Base-by-base conservation (phyloP, 208 protist species). In the Balamuthia mandrillaris region DNA sequence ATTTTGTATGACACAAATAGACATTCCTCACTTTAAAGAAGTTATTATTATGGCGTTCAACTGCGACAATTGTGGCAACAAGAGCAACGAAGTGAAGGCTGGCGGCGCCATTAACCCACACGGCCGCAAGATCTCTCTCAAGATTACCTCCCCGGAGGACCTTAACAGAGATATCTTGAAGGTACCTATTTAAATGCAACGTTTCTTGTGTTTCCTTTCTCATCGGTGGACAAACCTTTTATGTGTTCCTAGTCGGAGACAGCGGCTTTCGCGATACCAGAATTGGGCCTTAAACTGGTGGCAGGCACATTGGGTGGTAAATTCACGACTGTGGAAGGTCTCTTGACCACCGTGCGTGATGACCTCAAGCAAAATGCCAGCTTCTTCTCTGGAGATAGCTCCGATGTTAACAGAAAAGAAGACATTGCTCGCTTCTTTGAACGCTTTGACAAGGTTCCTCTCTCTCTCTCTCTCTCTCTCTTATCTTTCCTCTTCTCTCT, bases 1-100 rank as follows among this genome's bases (percentile, higher is more conserved):
- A 78, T 5, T 54, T 84, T 12, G 24, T 45, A 27, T 89, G 12
- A 6, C 83, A 1, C 21, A 78, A 1, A 90, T 85, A 14, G 84
- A 94, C 47, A 95, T 96, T 35, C 94, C 94, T 5, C 88, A 95
- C 88, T 96, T 96, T 85, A 96, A 96, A 74, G 90, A 95, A 14
- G 85, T 94, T 0, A 78, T 96, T 27, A 81, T 96, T 0, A 94
- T 96, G 88, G 81, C 91, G 14, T 90, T 87, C 16, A 90, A 29
- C 16, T 96, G 94, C 77, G 87, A 93, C 1, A 45, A 70, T 1
- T 96, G 94, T 81, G 94, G 94, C 7, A 94, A 91, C 70, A 93
- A 88, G 33, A 88, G 31, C 58, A 93, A 89, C 65, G 94, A 96
- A 56, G 86, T 96, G 14, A 95, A 96, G 72, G 58, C 87, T 12